Base-by-base conservation (phyloP, 2,329 filamentous ascomycete species). In the Dactylellina leptospora region DNA sequence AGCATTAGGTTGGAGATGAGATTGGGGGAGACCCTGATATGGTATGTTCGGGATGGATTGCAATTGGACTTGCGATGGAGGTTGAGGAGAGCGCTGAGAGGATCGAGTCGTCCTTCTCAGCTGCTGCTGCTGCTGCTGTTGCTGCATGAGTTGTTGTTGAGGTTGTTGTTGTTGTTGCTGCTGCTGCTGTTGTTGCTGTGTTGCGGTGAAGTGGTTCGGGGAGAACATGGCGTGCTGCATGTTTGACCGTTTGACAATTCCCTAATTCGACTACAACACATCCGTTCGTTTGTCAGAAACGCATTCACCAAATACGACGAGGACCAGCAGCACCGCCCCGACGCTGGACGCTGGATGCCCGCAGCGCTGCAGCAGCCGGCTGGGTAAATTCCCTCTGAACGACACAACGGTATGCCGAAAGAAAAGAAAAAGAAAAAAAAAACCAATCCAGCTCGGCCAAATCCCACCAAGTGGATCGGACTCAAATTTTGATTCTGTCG, bases 221-320 rank as follows among this genome's bases (percentile, higher is more conserved):
- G 68, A 44, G 54, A 47, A 72, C 68, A 72, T 64, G 33, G 59
- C 59, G 48, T 62, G 68, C 50, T 70, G 64, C 64, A 70, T 70
- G 64, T 70, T 70, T 62, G 64, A 30, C 56, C 16, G 68, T 72
- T 72, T 72, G 59, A 59, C 36, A 53, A 20, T 72, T 64, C 54
- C 68, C 68, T 64, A 48, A 40, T 63, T 40, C 25, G 5, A 20
- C 45, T 20, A 48, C 30, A 42, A 63, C 30, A 51, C 33, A 9
- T 9, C 30, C 30, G 2, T 3, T 9, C 18, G 36, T 64, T 54
- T 38, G 60, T 56, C 60, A 64, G 60, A 64, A 42, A 6, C 18
- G 4, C 1, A 27, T 27, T 55, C 11, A 47, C 54, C 54, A 44
- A 58, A 58, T 36, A 33, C 40, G 38, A 36, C 28, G 13, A 58